Evolutionary conservation across 306 rosid species (phyloP), one percentile per base, ranked within the genome.

Genomic region (Oemleria cerasiformis): DNA sequence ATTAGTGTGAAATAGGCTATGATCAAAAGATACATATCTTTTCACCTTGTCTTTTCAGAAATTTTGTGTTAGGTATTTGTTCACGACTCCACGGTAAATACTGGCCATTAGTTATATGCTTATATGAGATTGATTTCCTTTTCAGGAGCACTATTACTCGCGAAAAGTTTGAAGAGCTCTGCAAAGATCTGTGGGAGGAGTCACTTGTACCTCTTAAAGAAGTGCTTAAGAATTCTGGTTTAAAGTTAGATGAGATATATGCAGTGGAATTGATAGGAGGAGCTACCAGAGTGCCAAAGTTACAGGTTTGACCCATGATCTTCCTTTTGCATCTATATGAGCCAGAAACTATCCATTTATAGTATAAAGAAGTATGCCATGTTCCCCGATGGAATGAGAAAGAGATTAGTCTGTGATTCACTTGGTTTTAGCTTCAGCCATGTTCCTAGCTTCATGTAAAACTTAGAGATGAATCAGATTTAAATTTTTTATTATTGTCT

Each of bases 211-310:
- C 99, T 14, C 59, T 94, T 82, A 94, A 89, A 78, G 96, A 78
- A 79, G 77, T 94, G 71, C 81, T 91, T 61, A 88, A 86, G 71
- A 74, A 87, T 83, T 87, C 96, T 51, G 90, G 87, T 78, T 64
- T 94, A 62, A 74, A 85, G 67, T 40, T 77, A 74, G 95, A 86
- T 30, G 90, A 91, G 42, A 83, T 94, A 71, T 88, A 89, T 75
- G 97, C 97, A 11, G 95, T 94, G 76, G 99, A 94, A 79, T 81
- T 94, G 85, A 88, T 94, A 61, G 99, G 99, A 79, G 99, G 99
- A 57, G 92, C 97, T 41, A 89, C 99, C 54, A 86, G 99, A 73
- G 96, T 94, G 72, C 99, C 99, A 65, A 94, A 94, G 66, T 81
- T 94, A 69, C 99, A 94, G 99, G 99, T 94, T 79, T 74, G 83